These are phyloP conservation scores for Pichia sp. DNA, from an alignment of 1,139 yeast species.

Conservation along the genomic window DNA sequence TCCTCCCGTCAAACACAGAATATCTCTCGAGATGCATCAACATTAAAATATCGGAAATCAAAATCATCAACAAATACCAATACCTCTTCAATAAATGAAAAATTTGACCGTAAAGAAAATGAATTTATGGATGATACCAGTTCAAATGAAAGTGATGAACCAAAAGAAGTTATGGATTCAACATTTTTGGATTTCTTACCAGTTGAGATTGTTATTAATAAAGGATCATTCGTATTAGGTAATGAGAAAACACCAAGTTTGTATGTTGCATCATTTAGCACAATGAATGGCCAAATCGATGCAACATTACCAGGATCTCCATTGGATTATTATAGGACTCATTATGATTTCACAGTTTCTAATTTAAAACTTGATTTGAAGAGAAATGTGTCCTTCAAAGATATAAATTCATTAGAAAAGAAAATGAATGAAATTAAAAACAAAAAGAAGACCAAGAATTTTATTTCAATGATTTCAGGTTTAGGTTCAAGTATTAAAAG, in stretches of 20 bases:
- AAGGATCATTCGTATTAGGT: constrained; percentile 74
- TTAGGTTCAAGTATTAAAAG: constrained; percentile 5
- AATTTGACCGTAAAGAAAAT: not conserved
- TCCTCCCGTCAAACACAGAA: too few relatives aligned
- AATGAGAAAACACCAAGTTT: constrained; percentile 72
- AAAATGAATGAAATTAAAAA: constrained; percentile 5
- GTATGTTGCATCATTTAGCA: constrained; percentile 52
- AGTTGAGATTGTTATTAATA: constrained; percentile 31
- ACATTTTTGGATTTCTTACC: constrained; percentile 31
- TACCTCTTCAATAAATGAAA: not conserved
- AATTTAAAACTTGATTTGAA: constrained; percentile 54
- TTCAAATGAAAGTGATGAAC: not conserved
- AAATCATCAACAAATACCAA: not conserved
- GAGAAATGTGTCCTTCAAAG: constrained; percentile 58
- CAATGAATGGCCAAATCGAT: constrained; percentile 58
- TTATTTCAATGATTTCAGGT: constrained; percentile 10
- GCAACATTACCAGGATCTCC: constrained; percentile 41
- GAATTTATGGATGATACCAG: not conserved
- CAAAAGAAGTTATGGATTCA: constrained; percentile 13
- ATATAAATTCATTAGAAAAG: constrained; percentile 13
- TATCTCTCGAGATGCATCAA: not conserved
- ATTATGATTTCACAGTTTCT: constrained; percentile 39
- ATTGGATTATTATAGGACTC: constrained; percentile 50
- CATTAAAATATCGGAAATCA: constrained; percentile 2
- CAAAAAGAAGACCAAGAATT: constrained; percentile 2